Conservation (phyloP, 129 eudicot species). For the Flaveria linearis region DNA sequence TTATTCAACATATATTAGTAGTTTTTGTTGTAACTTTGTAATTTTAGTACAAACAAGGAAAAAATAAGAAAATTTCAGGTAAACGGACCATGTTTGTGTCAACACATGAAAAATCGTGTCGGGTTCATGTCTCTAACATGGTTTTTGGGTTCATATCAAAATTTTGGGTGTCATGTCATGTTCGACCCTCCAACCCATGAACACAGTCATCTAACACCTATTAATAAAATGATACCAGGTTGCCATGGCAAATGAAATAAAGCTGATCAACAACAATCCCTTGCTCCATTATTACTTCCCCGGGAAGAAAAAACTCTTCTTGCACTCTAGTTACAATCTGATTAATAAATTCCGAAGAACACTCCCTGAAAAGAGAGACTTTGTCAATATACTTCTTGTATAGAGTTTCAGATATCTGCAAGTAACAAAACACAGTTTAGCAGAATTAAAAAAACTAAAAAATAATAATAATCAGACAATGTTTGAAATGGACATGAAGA, state of each 20-base stretch:
- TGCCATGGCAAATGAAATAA: slow-evolving; percentile 80
- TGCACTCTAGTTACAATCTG: slow-evolving; percentile 81
- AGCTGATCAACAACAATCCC: slow-evolving; percentile 88
- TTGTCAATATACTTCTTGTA: slow-evolving; percentile 58
- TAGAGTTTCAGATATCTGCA: slow-evolving; percentile 79
- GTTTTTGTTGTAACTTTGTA: too few relatives aligned
- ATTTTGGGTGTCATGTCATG: background rate
- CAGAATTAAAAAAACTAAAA: background rate
- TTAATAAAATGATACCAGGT: slow-evolving; percentile 51
- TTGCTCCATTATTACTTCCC: slow-evolving; percentile 90
- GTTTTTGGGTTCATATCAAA: background rate
- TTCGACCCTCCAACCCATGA: background rate
- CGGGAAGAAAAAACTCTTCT: slow-evolving; percentile 95
- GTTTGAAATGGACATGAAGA: slow-evolving; percentile 26
- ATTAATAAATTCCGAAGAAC: slow-evolving; percentile 81
- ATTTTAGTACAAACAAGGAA: too few relatives aligned
- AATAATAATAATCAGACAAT: background rate
- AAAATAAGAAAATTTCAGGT: too few relatives aligned
- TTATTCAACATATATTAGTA: too few relatives aligned
- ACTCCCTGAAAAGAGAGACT: slow-evolving; percentile 71
- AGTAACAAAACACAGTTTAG: slow-evolving; percentile 24
- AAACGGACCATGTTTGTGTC: too few relatives aligned
- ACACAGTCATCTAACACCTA: background rate
- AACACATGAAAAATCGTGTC: too few relatives aligned
- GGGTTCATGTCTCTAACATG: too few relatives aligned